These are phyloP conservation scores for Cytospora paraplurivora DNA, from an alignment of 2,329 filamentous ascomycete species.

Conservation along the genomic window DNA sequence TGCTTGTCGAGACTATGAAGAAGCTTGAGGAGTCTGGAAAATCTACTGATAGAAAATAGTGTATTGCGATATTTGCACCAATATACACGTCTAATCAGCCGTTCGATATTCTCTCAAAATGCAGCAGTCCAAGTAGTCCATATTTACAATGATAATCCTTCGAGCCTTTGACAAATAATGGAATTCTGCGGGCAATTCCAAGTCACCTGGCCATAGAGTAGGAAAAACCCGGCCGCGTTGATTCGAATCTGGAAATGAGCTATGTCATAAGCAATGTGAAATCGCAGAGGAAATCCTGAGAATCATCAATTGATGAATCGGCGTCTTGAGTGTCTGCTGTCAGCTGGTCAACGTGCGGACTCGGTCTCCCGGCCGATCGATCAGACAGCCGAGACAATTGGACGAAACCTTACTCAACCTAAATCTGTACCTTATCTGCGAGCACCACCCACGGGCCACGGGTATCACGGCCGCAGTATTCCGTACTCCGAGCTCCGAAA, in stretches of 20 bases:
- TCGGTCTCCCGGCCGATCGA: slow-evolving; percentile 17
- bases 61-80: too few relatives aligned
- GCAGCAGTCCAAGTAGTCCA: too few relatives aligned
- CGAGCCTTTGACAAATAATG: background rate
- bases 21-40: too few relatives aligned
- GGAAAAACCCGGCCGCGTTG: slow-evolving; percentile 25
- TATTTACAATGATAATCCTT: too few relatives aligned
- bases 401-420: slow-evolving; percentile 1
- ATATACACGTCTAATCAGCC: too few relatives aligned
- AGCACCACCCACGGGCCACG: background rate
- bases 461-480: background rate
- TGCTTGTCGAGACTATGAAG: too few relatives aligned
- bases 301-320: slow-evolving; percentile 29
- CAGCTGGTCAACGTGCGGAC: slow-evolving; percentile 17
- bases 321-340: background rate
- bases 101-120: too few relatives aligned
- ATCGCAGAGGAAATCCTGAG: slow-evolving; percentile 1
- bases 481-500: slow-evolving; percentile 27
- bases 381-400: background rate
- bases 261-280: background rate
- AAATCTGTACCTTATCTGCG: slow-evolving; percentile 2
- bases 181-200: slow-evolving; percentile 16
- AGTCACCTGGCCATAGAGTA: slow-evolving; percentile 22
- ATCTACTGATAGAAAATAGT: too few relatives aligned
- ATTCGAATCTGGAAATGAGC: background rate